Evolutionary conservation across 1,139 yeast species (phyloP).

Genomic region (Scheffersomyces titani): DNA sequence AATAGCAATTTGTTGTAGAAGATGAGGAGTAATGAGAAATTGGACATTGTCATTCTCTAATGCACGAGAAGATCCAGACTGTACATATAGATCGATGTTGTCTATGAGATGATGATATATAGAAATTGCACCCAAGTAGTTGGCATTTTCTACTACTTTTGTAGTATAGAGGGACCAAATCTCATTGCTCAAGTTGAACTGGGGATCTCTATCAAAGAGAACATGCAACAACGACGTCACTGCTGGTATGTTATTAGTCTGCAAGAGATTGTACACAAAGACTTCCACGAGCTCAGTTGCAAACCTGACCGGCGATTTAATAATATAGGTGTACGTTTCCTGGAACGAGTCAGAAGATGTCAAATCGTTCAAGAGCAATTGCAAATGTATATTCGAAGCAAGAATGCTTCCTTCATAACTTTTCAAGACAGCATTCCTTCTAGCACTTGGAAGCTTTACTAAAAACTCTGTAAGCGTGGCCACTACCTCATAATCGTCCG

Average conservation of each 20-base stretch:
- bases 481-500: background rate
- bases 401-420: background rate
- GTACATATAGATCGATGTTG: constrained; percentile 19
- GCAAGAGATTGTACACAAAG: constrained; percentile 20
- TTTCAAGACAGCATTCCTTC: background rate
- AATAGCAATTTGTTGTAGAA: constrained; percentile 25
- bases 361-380: background rate
- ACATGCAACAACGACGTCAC: constrained; percentile 27
- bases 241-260: constrained; percentile 16
- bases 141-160: constrained; percentile 24
- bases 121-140: constrained; percentile 35
- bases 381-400: background rate
- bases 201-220: constrained; percentile 10
- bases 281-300: constrained; percentile 18
- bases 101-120: constrained; percentile 40
- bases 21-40: constrained; percentile 30
- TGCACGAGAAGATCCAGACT: constrained; percentile 16
- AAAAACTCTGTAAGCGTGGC: background rate
- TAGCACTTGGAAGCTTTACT: constrained; percentile 1
- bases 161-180: constrained; percentile 34
- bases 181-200: constrained; percentile 32
- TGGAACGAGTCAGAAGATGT: background rate
- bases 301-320: background rate
- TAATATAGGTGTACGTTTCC: background rate
- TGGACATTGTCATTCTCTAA: constrained; percentile 27